These are phyloP conservation scores for Gossypium anomalum DNA, from an alignment of 345 rosid species.

Conservation along the genomic window DNA sequence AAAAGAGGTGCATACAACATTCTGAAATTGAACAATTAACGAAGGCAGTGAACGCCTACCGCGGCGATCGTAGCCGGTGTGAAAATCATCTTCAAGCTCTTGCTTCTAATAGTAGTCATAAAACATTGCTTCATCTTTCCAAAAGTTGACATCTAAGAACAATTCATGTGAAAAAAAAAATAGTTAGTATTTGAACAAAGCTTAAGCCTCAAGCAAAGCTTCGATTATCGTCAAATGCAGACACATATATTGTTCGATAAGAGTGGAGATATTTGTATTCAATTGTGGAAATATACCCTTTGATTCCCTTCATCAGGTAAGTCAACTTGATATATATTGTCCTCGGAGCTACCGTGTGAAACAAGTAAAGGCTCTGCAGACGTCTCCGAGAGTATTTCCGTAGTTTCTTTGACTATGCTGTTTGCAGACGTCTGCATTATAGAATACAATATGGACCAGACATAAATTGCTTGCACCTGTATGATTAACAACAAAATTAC, in stretches of 20 bases:
- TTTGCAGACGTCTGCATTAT: conserved; percentile 42
- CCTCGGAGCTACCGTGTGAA: conserved; percentile 17
- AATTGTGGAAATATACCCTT: neutral
- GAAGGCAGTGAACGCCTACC: conserved; percentile 22
- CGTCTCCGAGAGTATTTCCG: neutral
- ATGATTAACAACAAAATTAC: neutral
- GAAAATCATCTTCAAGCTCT: conserved; percentile 43
- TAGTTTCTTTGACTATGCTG: neutral
- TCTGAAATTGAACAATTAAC: neutral
- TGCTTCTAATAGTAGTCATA: conserved; percentile 18
- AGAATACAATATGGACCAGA: conserved; percentile 64
- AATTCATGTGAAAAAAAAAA: neutral
- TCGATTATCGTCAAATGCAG: neutral
- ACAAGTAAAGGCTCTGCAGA: conserved; percentile 12
- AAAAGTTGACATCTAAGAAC: conserved; percentile 27
- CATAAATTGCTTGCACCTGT: conserved; percentile 58
- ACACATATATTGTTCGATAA: neutral
- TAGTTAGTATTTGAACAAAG: neutral
- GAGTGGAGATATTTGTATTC: neutral
- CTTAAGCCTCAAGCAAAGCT: neutral
- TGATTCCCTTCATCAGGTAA: conserved; percentile 26
- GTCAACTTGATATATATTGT: conserved; percentile 29
- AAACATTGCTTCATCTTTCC: conserved; percentile 29
- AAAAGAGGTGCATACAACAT: neutral
- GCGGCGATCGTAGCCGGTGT: conserved; percentile 60